These are phyloP conservation scores for Chernovozyma aurita DNA, from an alignment of 1,139 yeast species.

Conservation along the genomic window DNA sequence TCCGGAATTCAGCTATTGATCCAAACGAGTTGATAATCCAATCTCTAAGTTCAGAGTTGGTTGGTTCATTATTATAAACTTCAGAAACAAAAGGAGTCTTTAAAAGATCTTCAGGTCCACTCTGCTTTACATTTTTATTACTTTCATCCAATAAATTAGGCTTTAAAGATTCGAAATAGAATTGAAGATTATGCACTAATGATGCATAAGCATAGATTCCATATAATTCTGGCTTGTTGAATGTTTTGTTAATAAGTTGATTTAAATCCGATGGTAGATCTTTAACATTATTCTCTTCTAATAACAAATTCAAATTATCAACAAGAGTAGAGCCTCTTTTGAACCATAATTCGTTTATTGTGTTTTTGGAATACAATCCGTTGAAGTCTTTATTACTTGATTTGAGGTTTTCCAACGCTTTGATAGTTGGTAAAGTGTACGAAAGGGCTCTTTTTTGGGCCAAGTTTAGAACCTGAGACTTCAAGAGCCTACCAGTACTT, in stretches of 20 bases:
- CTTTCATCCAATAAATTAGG: slow-evolving; percentile 15
- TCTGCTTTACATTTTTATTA: slow-evolving; percentile 13
- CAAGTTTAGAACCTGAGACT: no score
- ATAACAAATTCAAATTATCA: slow-evolving; percentile 39
- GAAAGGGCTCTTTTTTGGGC: slow-evolving; percentile 18
- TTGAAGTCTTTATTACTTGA: slow-evolving; percentile 35
- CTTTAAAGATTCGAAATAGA: slow-evolving; percentile 53
- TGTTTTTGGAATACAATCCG: slow-evolving; percentile 51
- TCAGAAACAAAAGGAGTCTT: slow-evolving; percentile 35
- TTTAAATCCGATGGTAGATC: slow-evolving; percentile 25
- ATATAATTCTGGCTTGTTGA: slow-evolving; percentile 43
- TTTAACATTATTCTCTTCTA: slow-evolving; percentile 24
- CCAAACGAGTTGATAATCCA: slow-evolving; percentile 61
- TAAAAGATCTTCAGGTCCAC: slow-evolving; percentile 32
- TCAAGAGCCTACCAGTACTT: no score
- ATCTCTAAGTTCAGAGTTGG: slow-evolving; percentile 30
- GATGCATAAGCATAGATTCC: slow-evolving; percentile 56
- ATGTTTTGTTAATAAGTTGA: slow-evolving; percentile 37
- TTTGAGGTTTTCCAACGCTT: slow-evolving; percentile 29
- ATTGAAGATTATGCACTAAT: slow-evolving; percentile 53
- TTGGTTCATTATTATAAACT: slow-evolving; percentile 33
- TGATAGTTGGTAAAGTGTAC: slow-evolving; percentile 26
- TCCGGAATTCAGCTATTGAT: slow-evolving; percentile 61
- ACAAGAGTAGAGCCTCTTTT: slow-evolving; percentile 47
- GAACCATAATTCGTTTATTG: slow-evolving; percentile 58